Base-by-base conservation (phyloP, 352 stramenopile species). In the Globisporangium radiosum region DNA sequence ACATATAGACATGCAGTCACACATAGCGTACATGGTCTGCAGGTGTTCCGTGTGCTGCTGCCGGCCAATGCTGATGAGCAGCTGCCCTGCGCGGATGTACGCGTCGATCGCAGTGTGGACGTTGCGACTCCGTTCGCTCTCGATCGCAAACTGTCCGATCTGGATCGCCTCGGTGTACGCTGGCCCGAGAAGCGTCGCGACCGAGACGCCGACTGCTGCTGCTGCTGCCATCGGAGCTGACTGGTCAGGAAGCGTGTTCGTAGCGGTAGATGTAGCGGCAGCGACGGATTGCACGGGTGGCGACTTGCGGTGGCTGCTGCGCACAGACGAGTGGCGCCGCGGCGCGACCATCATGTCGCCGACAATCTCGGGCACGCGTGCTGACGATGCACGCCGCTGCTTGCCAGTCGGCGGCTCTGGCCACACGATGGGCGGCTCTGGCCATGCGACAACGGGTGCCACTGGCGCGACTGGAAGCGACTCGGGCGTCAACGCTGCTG, bases 71-170 rank as follows among this genome's bases (percentile, higher is more conserved):
- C 72, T 65, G 43, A 90, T 83, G 19, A 93, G 74, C 63, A 81
- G 66, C 49, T 89, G 75, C 1, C 81, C 84, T 2, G 84, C 81
- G 15, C 65, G 53, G 48, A 90, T 88, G 59, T 93, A 93, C n/a
- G 57, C 69, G 57, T 89, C 65, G 54, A 93, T 88, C 10, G 84
- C 79, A 0, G 78, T 85, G 66, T 84, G 70, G 6, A 82, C 71
- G 52, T 88, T 59, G 5, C 81, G 76, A 45, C 61, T 66, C 9
- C 84, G 77, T 62, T 93, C 84, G 50, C 66, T 85, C 48, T 87
- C 70, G 37, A 93, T 92, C 7, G 81, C 84, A 36, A 70, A 73
- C 59, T 90, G 83, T 7, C 81, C 82, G 54, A 86, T 64, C 14
- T 69, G 63, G 10, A 93, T 71, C 8, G 80, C 81, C 5, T 85